These are phyloP conservation scores for Sisymbrium irio DNA, from an alignment of 345 rosid species.

Conservation along the genomic window DNA sequence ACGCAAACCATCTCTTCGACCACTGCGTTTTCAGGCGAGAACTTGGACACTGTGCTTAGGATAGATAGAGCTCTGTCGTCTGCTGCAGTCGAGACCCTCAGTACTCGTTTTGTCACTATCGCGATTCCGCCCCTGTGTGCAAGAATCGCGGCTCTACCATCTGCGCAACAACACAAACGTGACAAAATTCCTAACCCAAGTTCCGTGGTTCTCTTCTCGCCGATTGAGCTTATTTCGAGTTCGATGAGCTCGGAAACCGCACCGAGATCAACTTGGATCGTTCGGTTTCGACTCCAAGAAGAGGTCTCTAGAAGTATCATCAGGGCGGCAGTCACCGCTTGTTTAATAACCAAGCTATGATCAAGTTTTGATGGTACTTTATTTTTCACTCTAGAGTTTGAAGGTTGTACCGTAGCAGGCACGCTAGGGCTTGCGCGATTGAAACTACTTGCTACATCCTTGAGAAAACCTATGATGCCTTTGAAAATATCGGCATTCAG, in stretches of 20 bases:
- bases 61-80: constrained; percentile 62
- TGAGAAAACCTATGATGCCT: constrained; percentile 42
- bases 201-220: constrained; percentile 52
- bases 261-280: constrained; percentile 49
- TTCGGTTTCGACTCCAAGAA: constrained; percentile 54
- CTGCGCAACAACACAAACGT: constrained; percentile 63
- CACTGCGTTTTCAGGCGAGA: constrained; percentile 48
- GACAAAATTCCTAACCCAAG: constrained; percentile 49
- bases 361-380: constrained; percentile 19
- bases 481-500: constrained; percentile 45
- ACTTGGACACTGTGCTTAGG: constrained; percentile 44
- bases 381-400: constrained; percentile 5
- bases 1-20: constrained; percentile 58
- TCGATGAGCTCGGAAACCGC: constrained; percentile 64
- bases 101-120: constrained; percentile 50
- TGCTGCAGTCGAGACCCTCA: constrained; percentile 46
- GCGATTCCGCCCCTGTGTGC: constrained; percentile 57
- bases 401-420: neutral
- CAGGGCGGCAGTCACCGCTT: constrained; percentile 51
- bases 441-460: constrained; percentile 10
- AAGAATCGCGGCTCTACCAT: constrained; percentile 62
- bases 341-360: constrained; percentile 32
- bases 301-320: constrained; percentile 47
- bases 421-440: constrained; percentile 18
- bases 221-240: constrained; percentile 47